Evolutionary conservation across 148 eudicot species (phyloP).

Genomic region (Rhododendron griersonianum): DNA sequence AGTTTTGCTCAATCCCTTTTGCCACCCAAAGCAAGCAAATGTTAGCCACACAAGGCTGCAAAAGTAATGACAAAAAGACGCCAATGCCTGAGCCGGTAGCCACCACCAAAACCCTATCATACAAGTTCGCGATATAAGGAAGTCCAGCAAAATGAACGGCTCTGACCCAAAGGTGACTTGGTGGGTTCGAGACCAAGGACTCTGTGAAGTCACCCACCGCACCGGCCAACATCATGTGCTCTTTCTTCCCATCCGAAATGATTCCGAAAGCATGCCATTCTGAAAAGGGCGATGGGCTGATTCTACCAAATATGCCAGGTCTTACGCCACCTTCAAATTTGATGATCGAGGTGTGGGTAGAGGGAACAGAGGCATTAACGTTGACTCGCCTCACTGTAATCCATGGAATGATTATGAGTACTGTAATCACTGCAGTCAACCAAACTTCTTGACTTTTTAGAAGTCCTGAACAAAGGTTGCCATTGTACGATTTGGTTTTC

Average conservation of each 20-base stretch:
- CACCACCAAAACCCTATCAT: constrained; percentile 9
- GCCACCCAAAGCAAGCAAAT: constrained; percentile 20
- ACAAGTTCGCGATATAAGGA: constrained; percentile 18
- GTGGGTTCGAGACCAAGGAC: constrained; percentile 22
- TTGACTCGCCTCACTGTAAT: constrained; percentile 13
- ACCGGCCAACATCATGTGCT: constrained; percentile 23
- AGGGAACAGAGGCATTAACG: constrained; percentile 14
- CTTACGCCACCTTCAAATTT: constrained; percentile 16
- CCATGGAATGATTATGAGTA: constrained; percentile 15
- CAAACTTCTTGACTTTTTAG: constrained; percentile 9
- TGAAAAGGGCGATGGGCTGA: constrained; percentile 21
- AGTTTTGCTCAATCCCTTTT: constrained; percentile 20
- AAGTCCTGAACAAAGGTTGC: background rate
- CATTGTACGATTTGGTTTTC: constrained; percentile 2
- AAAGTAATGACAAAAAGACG: constrained; percentile 14
- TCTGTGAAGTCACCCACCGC: constrained; percentile 24
- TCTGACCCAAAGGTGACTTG: constrained; percentile 19
- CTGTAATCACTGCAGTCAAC: constrained; percentile 4
- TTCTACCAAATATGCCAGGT: constrained; percentile 11
- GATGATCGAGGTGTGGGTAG: constrained; percentile 20
- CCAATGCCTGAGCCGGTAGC: constrained; percentile 22
- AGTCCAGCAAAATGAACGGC: constrained; percentile 16
- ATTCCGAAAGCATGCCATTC: constrained; percentile 26
- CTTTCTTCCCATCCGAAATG: constrained; percentile 17
- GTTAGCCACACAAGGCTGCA: constrained; percentile 12